Evolutionary conservation across 768 basidiomycete species (phyloP), one percentile per base, ranked within the genome.

Genomic region (Sarcomyxa edulis): DNA sequence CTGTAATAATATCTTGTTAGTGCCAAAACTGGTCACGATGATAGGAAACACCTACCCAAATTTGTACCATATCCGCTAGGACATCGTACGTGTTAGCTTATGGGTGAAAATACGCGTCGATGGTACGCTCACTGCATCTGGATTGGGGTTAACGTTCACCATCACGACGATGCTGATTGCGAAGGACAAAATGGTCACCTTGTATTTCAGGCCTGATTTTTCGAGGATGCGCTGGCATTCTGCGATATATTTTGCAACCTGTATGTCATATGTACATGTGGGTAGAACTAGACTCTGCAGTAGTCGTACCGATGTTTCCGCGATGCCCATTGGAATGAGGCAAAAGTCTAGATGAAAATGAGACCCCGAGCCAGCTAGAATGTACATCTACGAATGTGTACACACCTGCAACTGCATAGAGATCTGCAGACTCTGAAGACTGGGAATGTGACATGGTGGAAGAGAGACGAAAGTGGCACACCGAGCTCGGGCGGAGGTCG

Each of bases 41-140:
- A 26, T 15, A 38, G 29, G 14, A 11, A 11, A 25, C 14, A 52
- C 63, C 30, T 48, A 74, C 87, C 90, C 27, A 95, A 51, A 55
- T 95, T 95, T 1, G 94, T 96, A 15, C 93, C 93, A 52, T 94
- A 96, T 5, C 89, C 90, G 50, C 90, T 91, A 44, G 12, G 18
- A 11, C 8, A 31, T 37, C 7, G 35, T 14, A 26, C 15, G 41
- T 14, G 25, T 48, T 36, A 10, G 16, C 35, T 30, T 29, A 42
- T n/a, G 8, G 12, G 7, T n/a, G 15, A 22, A 14, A 37, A n/a
- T 7, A 12, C 11, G 23, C 19, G n/a, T n/a, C n/a, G n/a, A 36
- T 18, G 26, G 31, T 28, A 27, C 10, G 59, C 74, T 71, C 56
- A 80, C 84, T 86, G 84, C 72, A 88, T 74, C 83, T 87, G 30